Evolutionary conservation across 176 grass and related monocot genomes (phyloP), one percentile per base, ranked within the genome.

Genomic region (Pharus latifolius): DNA sequence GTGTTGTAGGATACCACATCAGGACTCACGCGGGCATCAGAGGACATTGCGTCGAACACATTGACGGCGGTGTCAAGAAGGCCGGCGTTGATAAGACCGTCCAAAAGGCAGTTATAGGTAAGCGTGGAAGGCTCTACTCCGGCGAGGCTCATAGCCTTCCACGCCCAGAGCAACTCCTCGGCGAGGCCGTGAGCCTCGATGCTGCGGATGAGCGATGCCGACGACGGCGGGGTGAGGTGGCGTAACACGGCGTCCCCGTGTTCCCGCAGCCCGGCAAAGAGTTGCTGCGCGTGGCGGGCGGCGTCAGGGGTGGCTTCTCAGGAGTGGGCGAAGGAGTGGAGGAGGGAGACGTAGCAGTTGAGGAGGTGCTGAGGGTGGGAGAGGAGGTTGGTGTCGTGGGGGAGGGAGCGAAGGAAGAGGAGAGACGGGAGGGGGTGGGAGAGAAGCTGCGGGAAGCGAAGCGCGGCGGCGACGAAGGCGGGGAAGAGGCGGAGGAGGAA

Each of bases 91-190:
- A 98, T 81, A 6, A 98, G 75, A 18, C 89, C 87, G 11, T 98
- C 87, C 43, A 98, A 73, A 51, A 98, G 86, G 85, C 84, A 93
- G 84, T 91, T 98, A 84, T 85, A 98, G 59, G 82, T 86, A 50
- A 93, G 23, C 67, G 83, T 77, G 24, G 87, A 90, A 11, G 83
- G 94, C 62, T 92, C 78, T 6, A 98, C 63, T 1, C 77, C 70
- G 1, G 75, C 79, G 49, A 27, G 14, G 9, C 88, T 85, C 94
- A 90, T 93, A 62, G 73, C 70, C 38, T 75, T 68, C 87, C 87
- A 98, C 35, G 86, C 81, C 86, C 83, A 92, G 0, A 93, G 46
- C 5, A 98, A 55, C 45, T 90, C 94, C 38, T 98, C 89, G 26
- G 88, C 69, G 61, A 93, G 77, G 25, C 89, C 94, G 16, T 85